A percentile compares a stretch with the other conserved stretches of the same genome.
Conservation (phyloP, 108 stramenopile genomes). For the Conticribra weissflogii region DNA sequence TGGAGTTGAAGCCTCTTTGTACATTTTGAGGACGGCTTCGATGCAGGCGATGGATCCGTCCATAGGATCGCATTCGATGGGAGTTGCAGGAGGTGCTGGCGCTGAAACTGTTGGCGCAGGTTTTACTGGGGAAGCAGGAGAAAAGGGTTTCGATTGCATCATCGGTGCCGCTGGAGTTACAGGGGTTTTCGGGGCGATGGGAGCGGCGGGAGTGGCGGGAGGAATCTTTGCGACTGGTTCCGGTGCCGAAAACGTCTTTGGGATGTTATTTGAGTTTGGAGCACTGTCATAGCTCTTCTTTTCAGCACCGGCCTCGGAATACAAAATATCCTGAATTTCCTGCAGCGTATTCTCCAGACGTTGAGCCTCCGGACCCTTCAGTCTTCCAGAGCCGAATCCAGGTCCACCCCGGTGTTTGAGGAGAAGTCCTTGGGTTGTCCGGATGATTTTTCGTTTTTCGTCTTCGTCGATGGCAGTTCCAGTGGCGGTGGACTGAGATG, state of each 20-base stretch:
- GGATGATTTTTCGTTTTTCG: slow-evolving; percentile 51
- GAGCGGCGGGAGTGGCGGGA: not conserved
- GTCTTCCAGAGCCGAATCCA: slow-evolving; percentile 79
- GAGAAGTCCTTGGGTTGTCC: slow-evolving; percentile 77
- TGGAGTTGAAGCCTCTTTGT: slow-evolving; percentile 64
- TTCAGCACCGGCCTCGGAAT: slow-evolving; percentile 41
- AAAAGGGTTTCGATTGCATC: too few relatives aligned
- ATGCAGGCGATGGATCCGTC: not conserved
- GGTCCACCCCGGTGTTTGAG: slow-evolving; percentile 90
- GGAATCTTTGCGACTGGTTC: too few relatives aligned
- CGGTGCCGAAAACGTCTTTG: too few relatives aligned
- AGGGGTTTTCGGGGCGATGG: slow-evolving; percentile 3
- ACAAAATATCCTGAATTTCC: slow-evolving; percentile 50
- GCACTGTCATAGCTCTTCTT: not conserved
- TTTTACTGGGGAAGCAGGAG: too few relatives aligned
- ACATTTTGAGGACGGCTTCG: too few relatives aligned
- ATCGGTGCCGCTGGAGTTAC: slow-evolving; percentile 9
- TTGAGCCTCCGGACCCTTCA: slow-evolving; percentile 62
- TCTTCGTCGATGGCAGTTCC: slow-evolving; percentile 37
- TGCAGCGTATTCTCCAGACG: slow-evolving; percentile 53
- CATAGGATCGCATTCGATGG: too few relatives aligned
- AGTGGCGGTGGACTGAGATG: not conserved
- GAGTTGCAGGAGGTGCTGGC: too few relatives aligned
- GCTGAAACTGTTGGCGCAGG: too few relatives aligned
- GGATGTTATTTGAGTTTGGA: too few relatives aligned